A percentile compares a stretch with the other conserved stretches of the same genome.
Evolutionary conservation across 768 basidiomycete species (phyloP).

Genomic region (Pholiota molesta): DNA sequence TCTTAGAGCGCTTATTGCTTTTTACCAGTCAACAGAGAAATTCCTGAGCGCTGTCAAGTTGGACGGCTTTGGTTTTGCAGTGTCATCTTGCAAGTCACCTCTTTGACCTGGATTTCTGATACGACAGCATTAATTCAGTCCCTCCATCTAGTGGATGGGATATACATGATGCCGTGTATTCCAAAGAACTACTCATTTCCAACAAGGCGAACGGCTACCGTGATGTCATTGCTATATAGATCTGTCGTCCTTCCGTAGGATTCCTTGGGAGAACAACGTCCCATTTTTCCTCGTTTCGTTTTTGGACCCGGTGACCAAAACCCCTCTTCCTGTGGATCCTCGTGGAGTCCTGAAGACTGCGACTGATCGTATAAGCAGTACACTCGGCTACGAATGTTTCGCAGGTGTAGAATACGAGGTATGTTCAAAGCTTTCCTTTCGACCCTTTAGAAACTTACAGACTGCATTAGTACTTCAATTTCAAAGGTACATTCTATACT

Average conservation of each 20-base stretch:
- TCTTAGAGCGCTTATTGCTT: background rate
- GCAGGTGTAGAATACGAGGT: conserved; percentile 97
- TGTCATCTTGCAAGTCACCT: conserved; percentile 75
- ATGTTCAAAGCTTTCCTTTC: conserved; percentile 22
- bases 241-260: conserved; percentile 82
- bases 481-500: conserved; percentile 62
- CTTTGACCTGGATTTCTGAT: background rate
- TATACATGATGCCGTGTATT: conserved; percentile 86
- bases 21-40: conserved; percentile 80
- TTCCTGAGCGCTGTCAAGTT: conserved; percentile 80
- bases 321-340: conserved; percentile 82
- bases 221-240: conserved; percentile 90
- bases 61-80: conserved; percentile 91
- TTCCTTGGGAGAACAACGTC: conserved; percentile 90
- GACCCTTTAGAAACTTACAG: background rate
- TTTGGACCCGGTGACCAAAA: conserved; percentile 81
- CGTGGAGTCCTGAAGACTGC: conserved; percentile 75
- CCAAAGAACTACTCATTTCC: conserved; percentile 85
- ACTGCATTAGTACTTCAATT: conserved; percentile 76
- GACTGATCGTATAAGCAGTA: conserved; percentile 46
- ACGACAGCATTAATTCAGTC: background rate
- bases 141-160: conserved; percentile 74
- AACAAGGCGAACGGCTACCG: conserved; percentile 92
- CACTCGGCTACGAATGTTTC: conserved; percentile 61
- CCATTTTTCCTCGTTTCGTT: conserved; percentile 95